phyloP scores from a whole-genome alignment of 441 rosid species.

The Aleurites moluccanus region DNA sequence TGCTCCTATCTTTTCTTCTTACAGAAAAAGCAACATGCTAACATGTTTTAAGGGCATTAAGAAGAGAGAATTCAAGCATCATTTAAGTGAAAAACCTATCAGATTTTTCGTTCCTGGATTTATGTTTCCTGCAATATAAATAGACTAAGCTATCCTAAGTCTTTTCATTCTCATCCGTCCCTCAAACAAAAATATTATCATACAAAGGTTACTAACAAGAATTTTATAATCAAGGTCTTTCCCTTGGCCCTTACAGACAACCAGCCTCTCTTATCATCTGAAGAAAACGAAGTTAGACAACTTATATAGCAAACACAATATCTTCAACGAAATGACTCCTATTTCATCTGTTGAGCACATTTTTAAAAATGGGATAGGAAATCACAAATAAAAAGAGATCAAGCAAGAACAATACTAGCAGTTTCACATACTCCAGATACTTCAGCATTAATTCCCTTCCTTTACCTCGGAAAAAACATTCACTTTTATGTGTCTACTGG shows the following conservation, averaged over 20 bases:
- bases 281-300: not conserved
- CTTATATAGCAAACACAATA: not conserved
- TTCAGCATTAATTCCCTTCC: not conserved
- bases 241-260: not conserved
- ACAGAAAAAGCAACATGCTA: not conserved
- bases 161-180: not conserved
- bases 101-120: not conserved
- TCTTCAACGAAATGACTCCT: not conserved
- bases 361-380: not conserved
- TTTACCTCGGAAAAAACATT: not conserved
- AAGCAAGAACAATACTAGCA: not conserved
- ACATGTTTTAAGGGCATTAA: not conserved
- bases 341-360: not conserved
- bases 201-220: not conserved
- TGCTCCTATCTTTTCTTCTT: not conserved
- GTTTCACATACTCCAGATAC: not conserved
- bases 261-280: not conserved
- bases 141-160: not conserved
- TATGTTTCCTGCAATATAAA: not conserved
- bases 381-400: not conserved
- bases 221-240: not conserved
- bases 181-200: not conserved
- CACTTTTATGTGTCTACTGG: not conserved
- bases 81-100: not conserved
- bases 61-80: not conserved